These are phyloP conservation scores for Penicillium expansum DNA, from an alignment of 2,329 filamentous ascomycete species.

Conservation along the genomic window DNA sequence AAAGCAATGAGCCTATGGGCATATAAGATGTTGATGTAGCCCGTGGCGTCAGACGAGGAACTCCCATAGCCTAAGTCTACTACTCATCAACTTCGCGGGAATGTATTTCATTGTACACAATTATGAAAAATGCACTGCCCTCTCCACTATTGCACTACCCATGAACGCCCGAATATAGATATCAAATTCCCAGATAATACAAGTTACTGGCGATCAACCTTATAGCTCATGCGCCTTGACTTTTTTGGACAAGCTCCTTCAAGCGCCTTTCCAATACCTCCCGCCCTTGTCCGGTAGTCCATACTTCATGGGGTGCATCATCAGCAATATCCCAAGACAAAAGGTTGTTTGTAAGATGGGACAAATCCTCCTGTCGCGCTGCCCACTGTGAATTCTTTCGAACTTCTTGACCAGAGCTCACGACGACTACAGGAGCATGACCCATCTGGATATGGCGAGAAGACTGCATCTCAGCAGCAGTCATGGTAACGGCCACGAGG, in stretches of 20 bases:
- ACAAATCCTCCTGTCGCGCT: constrained; percentile 79
- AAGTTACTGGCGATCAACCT: background rate
- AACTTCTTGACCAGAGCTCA: constrained; percentile 76
- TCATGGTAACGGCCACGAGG: constrained; percentile 79
- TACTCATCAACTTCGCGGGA: no score
- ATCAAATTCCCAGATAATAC: background rate
- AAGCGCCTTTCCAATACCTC: constrained; percentile 75
- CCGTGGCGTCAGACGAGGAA: background rate
- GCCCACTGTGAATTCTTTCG: constrained; percentile 71
- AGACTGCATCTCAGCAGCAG: constrained; percentile 75
- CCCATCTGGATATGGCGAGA: constrained; percentile 75
- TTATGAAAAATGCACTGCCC: background rate
- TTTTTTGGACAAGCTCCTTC: constrained; percentile 58
- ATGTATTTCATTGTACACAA: background rate
- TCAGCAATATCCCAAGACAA: constrained; percentile 83
- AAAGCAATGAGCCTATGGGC: background rate
- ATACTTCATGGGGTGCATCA: constrained; percentile 81
- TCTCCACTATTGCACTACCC: background rate
- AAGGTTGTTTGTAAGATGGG: constrained; percentile 73
- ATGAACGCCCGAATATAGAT: background rate
- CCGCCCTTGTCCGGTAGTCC: constrained; percentile 71
- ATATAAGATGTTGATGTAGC: background rate
- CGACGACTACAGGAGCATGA: constrained; percentile 72
- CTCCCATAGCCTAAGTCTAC: background rate
- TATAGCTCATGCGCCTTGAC: constrained; percentile 1